phyloP scores from a whole-genome alignment of 768 basidiomycete species.

The Leccinum truebloodii region DNA sequence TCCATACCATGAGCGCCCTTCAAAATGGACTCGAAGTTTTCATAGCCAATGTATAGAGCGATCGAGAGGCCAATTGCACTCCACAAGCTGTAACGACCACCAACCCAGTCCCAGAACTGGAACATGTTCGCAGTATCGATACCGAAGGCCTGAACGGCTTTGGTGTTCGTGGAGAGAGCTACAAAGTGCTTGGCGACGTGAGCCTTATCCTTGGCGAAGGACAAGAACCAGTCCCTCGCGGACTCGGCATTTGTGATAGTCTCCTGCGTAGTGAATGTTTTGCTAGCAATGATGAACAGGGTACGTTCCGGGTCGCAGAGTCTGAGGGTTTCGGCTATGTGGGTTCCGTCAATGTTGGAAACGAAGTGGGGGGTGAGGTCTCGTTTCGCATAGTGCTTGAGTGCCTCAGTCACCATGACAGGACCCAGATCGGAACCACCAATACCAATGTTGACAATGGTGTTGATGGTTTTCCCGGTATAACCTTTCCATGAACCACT shows the following conservation, averaged over 20 bases:
- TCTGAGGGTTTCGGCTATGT: constrained; percentile 85
- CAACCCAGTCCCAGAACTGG: constrained; percentile 99
- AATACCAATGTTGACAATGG: constrained; percentile 98
- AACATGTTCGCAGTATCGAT: constrained; percentile 96
- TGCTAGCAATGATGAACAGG: constrained; percentile 96
- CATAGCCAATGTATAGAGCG: constrained; percentile 88
- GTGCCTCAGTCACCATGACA: constrained; percentile 98
- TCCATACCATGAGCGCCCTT: constrained; percentile 97
- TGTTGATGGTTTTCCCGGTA: constrained; percentile 91
- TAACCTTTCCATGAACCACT: constrained; percentile 95
- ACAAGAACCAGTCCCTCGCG: constrained; percentile 93
- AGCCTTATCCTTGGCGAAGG: constrained; percentile 75
- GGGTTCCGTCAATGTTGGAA: constrained; percentile 98
- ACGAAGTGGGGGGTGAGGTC: constrained; percentile 88
- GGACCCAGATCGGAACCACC: constrained; percentile 98
- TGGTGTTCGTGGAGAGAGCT: constrained; percentile 94
- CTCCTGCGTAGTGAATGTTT: constrained; percentile 99
- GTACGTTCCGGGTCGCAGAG: constrained; percentile 88
- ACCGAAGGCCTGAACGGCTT: constrained; percentile 90
- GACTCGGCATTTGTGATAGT: constrained; percentile 98
- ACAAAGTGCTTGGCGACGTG: constrained; percentile 99
- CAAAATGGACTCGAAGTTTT: constrained; percentile 89
- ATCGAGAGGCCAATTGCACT: constrained; percentile 97
- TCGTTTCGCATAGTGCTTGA: constrained; percentile 90
- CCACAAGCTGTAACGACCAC: constrained; percentile 98